phyloP scores from a whole-genome alignment of 2,329 filamentous ascomycete species.

The Aspergillus sp. region DNA sequence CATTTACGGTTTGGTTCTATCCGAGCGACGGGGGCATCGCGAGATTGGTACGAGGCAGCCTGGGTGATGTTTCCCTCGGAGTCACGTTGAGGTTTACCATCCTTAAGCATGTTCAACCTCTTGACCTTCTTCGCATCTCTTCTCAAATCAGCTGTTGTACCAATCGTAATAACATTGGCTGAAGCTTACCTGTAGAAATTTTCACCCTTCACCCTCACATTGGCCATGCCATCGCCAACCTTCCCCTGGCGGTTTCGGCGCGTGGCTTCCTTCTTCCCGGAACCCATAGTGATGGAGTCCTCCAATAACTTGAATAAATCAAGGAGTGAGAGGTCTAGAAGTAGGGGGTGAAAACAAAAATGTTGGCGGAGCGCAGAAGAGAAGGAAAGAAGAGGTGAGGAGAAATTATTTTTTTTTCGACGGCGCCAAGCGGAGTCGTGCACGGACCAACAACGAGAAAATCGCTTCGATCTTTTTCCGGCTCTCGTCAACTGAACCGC shows the following conservation, averaged over 20 bases:
- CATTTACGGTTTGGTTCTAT: conserved; percentile 97
- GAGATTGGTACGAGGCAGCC: conserved; percentile 79
- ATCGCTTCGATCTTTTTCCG: conserved; percentile 37
- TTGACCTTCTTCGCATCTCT: conserved; percentile 82
- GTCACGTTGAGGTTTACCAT: conserved; percentile 79
- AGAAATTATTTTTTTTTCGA: conserved; percentile 33
- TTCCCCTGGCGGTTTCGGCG: conserved; percentile 84
- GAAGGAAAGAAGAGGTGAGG: conserved; percentile 28
- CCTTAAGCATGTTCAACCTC: conserved; percentile 85
- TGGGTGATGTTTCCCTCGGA: conserved; percentile 80
- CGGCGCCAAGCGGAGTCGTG: conserved; percentile 34
- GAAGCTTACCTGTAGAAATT: conserved; percentile 85
- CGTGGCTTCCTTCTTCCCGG: conserved; percentile 84
- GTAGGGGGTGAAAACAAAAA: conserved; percentile 24
- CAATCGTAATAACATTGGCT: neutral
- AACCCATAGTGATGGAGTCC: conserved; percentile 65
- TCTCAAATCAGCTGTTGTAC: conserved; percentile 14
- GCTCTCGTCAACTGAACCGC: conserved; percentile 21
- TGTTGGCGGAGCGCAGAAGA: conserved; percentile 32
- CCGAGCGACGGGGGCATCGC: conserved; percentile 76
- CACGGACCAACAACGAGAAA: conserved; percentile 39
- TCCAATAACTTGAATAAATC: conserved; percentile 18
- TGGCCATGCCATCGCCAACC: conserved; percentile 80
- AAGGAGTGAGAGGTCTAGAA: conserved; percentile 30
- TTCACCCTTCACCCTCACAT: conserved; percentile 92